These are phyloP conservation scores for Darksidea phi DNA, from an alignment of 495 filamentous ascomycete genomes.

Conservation along the genomic window DNA sequence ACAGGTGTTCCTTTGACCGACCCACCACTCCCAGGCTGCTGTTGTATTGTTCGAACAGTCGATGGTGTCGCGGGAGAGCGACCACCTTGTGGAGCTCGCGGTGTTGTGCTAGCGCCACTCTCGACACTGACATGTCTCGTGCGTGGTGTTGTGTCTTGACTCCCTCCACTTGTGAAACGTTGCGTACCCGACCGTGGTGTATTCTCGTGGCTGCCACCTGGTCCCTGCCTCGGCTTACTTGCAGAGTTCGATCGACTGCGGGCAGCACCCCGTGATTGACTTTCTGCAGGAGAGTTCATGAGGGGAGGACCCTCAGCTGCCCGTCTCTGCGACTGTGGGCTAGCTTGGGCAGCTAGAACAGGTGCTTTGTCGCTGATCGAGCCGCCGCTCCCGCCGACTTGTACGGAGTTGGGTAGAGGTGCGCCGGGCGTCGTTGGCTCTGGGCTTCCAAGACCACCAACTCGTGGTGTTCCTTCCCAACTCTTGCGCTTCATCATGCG, in stretches of 20 bases:
- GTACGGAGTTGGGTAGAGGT: constrained; percentile 6
- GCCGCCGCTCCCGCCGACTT: constrained; percentile 9
- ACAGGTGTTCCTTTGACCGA: constrained; percentile 27
- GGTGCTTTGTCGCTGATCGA: constrained; percentile 3
- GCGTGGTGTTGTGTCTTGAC: constrained; percentile 36
- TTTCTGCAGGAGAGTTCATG: constrained; percentile 11
- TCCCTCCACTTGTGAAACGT: constrained; percentile 29
- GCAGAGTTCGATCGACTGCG: constrained; percentile 24
- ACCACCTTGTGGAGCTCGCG: constrained; percentile 29
- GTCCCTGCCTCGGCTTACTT: constrained; percentile 4
- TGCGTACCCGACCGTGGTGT: constrained; percentile 21
- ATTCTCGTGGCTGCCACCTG: constrained; percentile 18
- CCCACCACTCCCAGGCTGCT: constrained; percentile 29
- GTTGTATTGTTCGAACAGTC: constrained; percentile 27
- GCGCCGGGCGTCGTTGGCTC: constrained; percentile 4
- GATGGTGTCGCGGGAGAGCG: constrained; percentile 33
- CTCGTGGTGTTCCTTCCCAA: constrained; percentile 37
- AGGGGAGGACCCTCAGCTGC: constrained; percentile 27
- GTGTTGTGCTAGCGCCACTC: constrained; percentile 32
- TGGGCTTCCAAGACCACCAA: constrained; percentile 23
- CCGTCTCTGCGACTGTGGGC: constrained; percentile 4
- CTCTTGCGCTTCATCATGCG: constrained; percentile 47
- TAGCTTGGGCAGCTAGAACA: constrained; percentile 5
- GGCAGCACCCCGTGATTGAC: neutral
- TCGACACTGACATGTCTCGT: constrained; percentile 25